Evolutionary conservation across 495 filamentous ascomycete species (phyloP).

Genomic region (Opeltia flavorubescens): DNA sequence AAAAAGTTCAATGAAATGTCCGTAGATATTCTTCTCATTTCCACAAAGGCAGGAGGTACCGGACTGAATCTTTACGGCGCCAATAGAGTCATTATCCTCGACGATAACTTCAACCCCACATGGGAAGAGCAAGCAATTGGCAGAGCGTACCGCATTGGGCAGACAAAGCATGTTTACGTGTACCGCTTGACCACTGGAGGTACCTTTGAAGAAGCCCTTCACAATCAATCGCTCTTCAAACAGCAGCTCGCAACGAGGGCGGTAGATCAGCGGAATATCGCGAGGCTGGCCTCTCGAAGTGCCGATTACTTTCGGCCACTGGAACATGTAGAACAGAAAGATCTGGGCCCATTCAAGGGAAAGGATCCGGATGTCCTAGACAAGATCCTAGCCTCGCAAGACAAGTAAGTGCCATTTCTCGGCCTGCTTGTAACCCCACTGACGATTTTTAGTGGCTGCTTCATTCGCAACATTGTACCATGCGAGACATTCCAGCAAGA

Average conservation of each 20-base stretch:
- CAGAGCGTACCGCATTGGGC: slow-evolving; percentile 75
- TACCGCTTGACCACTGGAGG: slow-evolving; percentile 74
- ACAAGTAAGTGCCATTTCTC: slow-evolving; percentile 8
- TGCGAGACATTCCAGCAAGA: slow-evolving; percentile 46
- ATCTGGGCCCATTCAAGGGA: slow-evolving; percentile 37
- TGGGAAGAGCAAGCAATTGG: slow-evolving; percentile 84
- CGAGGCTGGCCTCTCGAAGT: slow-evolving; percentile 37
- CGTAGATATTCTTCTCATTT: slow-evolving; percentile 59
- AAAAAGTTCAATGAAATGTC: slow-evolving; percentile 49
- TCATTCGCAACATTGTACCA: slow-evolving; percentile 39
- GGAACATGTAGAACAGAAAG: slow-evolving; percentile 33
- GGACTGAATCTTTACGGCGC: slow-evolving; percentile 76
- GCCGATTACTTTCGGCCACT: slow-evolving; percentile 45
- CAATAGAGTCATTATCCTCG: slow-evolving; percentile 79
- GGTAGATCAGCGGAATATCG: slow-evolving; percentile 67
- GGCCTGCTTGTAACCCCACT: too few relatives aligned
- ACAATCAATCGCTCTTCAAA: slow-evolving; percentile 67
- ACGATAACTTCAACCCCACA: slow-evolving; percentile 67
- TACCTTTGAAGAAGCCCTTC: slow-evolving; percentile 60
- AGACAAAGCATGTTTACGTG: slow-evolving; percentile 69
- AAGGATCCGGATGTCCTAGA: slow-evolving; percentile 61
- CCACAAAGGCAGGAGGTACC: slow-evolving; percentile 65
- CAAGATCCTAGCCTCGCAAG: slow-evolving; percentile 34
- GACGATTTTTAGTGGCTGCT: slow-evolving; percentile 14
- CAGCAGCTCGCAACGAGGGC: slow-evolving; percentile 62